These are phyloP conservation scores for Acanthamoeba healyi DNA, from an alignment of 208 protist genomes.

Conservation along the genomic window DNA sequence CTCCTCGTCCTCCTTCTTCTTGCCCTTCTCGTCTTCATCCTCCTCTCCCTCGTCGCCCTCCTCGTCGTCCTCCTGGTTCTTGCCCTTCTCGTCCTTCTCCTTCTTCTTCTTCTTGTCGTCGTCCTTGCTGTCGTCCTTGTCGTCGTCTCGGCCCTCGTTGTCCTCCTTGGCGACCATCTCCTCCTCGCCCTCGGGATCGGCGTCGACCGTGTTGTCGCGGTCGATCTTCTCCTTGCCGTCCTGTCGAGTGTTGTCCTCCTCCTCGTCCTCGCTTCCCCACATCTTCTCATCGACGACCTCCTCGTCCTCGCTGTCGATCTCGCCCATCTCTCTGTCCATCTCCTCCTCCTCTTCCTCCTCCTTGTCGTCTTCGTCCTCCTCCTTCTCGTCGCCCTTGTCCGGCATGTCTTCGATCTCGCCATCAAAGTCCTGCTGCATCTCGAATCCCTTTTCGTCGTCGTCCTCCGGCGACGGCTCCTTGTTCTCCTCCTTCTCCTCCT, in stretches of 20 bases:
- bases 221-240: constrained; percentile 87
- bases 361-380: constrained; percentile 87
- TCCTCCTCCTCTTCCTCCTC: constrained; percentile 86
- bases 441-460: constrained; percentile 59
- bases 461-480: constrained; percentile 69
- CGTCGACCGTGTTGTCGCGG: constrained; percentile 90
- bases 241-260: constrained; percentile 88
- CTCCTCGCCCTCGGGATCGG: constrained; percentile 59
- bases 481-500: constrained; percentile 71
- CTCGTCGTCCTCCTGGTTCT: constrained; percentile 92
- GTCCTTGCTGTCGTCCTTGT: constrained; percentile 92
- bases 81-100: constrained; percentile 37
- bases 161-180: constrained; percentile 82
- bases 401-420: constrained; percentile 88
- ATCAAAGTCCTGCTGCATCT: constrained; percentile 91
- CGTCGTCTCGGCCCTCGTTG: constrained; percentile 86
- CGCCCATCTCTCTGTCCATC: constrained; percentile 89
- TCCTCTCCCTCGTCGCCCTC: constrained; percentile 25
- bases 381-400: constrained; percentile 86
- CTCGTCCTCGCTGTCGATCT: constrained; percentile 87
- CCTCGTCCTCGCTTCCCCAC: constrained; percentile 90
- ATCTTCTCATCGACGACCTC: constrained; percentile 91
- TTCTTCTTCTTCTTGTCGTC: constrained; percentile 83
- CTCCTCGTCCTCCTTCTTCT: constrained; percentile 86
- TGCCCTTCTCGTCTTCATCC: constrained; percentile 81